Percentiles rank a stretch among this genome's conserved stretches.
Evolutionary conservation across 352 stramenopile species (phyloP).

Genomic region (Pythium grandisporangium): DNA sequence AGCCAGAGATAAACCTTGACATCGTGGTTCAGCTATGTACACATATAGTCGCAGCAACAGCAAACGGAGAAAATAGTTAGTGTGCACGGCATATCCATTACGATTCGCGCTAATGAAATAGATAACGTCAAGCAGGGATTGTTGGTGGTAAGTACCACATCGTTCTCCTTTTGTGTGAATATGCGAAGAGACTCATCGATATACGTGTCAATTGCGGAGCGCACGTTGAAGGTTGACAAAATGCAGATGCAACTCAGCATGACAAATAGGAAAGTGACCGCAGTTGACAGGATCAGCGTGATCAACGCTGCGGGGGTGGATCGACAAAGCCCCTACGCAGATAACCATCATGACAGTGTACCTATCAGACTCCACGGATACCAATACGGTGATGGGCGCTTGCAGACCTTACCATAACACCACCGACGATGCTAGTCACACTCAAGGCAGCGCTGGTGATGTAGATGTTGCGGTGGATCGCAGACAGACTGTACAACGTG

Average conservation of each 20-base stretch:
- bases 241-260: constrained; percentile 50
- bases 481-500: constrained; percentile 23
- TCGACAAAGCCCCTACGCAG: constrained; percentile 25
- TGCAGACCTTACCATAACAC: constrained; percentile 32
- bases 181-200: constrained; percentile 36
- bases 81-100: too few relatives aligned
- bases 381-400: too few relatives aligned
- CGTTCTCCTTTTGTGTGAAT: constrained; percentile 18
- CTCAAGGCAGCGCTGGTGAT: constrained; percentile 26
- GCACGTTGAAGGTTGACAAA: constrained; percentile 33
- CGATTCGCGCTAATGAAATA: constrained; percentile 1
- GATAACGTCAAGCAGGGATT: background rate
- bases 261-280: constrained; percentile 30
- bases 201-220: constrained; percentile 31
- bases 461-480: constrained; percentile 23
- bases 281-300: constrained; percentile 48
- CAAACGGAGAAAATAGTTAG: too few relatives aligned
- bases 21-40: constrained; percentile 25
- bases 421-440: constrained; percentile 25
- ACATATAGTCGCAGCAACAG: too few relatives aligned
- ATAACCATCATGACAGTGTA: background rate
- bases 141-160: constrained; percentile 17
- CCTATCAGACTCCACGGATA: background rate
- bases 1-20: constrained; percentile 28
- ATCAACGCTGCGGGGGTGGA: constrained; percentile 37